Percentiles rank a stretch among this genome's conserved stretches.
phyloP scores from a whole-genome alignment of 148 eudicot genomes.

The Diospyros lotus region DNA sequence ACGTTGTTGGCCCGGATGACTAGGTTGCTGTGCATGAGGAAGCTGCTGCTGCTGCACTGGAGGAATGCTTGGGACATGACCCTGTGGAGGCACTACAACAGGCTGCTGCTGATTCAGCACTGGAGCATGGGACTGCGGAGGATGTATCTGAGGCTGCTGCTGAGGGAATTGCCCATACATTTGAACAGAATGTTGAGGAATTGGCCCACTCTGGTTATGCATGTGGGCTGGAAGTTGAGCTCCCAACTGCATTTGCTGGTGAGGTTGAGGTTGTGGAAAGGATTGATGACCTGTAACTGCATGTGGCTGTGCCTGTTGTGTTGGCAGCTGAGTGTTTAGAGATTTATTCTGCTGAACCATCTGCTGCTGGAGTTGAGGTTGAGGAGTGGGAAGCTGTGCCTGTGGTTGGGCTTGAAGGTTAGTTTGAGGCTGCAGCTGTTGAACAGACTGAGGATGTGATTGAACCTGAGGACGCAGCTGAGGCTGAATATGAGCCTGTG shows the following conservation, averaged over 20 bases:
- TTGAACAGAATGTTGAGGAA: conserved; percentile 38
- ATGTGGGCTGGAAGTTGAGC: conserved; percentile 38
- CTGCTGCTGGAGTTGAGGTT: conserved; percentile 38
- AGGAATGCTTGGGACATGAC: conserved; percentile 39
- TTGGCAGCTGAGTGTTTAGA: conserved; percentile 19
- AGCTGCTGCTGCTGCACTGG: conserved; percentile 38
- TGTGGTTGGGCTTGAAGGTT: conserved; percentile 32
- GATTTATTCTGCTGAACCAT: conserved; percentile 22
- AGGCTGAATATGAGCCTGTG: conserved; percentile 28
- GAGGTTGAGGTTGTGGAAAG: conserved; percentile 36
- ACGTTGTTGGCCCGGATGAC: conserved; percentile 47
- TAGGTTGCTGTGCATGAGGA: conserved; percentile 54
- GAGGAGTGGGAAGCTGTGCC: conserved; percentile 39
- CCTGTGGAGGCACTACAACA: conserved; percentile 40
- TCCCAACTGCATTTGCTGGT: conserved; percentile 48
- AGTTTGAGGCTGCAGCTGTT: conserved; percentile 41
- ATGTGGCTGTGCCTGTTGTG: conserved; percentile 17
- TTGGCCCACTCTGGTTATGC: conserved; percentile 37
- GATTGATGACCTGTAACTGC: conserved; percentile 33
- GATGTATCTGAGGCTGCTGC: conserved; percentile 52
- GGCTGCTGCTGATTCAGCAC: conserved; percentile 50
- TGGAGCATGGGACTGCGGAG: conserved; percentile 44
- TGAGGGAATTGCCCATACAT: conserved; percentile 53
- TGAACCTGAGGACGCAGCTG: conserved; percentile 31
- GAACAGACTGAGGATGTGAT: conserved; percentile 31